A percentile compares a stretch with the other conserved stretches of the same genome.
These are phyloP conservation scores for Tetragonia tetragonoides DNA, from an alignment of 148 eudicot genomes.

Conservation along the genomic window DNA sequence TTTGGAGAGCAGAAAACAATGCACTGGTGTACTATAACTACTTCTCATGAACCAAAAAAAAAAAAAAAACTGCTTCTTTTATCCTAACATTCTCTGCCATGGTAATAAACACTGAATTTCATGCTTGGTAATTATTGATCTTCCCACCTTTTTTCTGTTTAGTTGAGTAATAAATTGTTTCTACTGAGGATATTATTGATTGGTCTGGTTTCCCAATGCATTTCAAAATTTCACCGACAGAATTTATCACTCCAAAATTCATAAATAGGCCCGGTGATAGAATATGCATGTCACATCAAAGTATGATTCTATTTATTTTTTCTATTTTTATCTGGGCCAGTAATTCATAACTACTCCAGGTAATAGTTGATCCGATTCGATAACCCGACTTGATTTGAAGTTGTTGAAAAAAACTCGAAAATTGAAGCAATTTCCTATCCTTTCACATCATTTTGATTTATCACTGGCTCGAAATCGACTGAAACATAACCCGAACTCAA, in stretches of 20 bases:
- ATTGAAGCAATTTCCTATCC: too few species aligned
- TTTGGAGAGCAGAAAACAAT: slow-evolving; percentile 1
- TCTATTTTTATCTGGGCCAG: too few species aligned
- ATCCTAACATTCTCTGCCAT: slow-evolving; percentile 28
- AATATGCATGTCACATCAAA: background rate
- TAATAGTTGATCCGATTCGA: too few species aligned
- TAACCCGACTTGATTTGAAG: too few species aligned
- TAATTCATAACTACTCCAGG: too few species aligned
- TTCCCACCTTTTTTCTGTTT: background rate
- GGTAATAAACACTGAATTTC: background rate
- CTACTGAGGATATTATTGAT: slow-evolving; percentile 15
- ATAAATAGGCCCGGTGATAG: background rate
- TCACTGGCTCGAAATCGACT: too few species aligned
- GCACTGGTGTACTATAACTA: background rate
- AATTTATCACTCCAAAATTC: background rate
- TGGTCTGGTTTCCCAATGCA: slow-evolving; percentile 15
- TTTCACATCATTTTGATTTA: too few species aligned
- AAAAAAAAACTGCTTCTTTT: background rate
- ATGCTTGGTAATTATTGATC: slow-evolving; percentile 15
- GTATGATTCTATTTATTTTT: too few species aligned
- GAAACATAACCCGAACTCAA: too few species aligned
- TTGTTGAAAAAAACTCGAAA: too few species aligned
- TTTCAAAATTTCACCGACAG: slow-evolving; percentile 11
- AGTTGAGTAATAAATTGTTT: background rate
- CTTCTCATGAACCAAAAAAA: background rate